Evolutionary conservation across 179 eudicot genomes (phyloP).

Genomic region (Beta lomatogona): DNA sequence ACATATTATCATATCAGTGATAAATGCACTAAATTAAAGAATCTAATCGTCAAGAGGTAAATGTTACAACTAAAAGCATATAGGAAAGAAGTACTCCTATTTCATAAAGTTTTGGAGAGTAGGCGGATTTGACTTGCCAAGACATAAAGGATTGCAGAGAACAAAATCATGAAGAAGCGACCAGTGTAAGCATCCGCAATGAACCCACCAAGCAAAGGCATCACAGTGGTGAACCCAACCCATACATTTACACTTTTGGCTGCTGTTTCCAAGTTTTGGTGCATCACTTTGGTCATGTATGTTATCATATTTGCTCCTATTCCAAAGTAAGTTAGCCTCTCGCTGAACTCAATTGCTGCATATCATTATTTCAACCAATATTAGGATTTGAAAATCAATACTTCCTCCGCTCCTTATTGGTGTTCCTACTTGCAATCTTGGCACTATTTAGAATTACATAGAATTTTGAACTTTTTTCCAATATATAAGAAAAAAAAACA

Average conservation of each 20-base stretch:
- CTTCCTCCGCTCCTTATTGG: too few species aligned
- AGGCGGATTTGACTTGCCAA: constrained; percentile 4
- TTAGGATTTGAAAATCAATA: constrained; percentile 26
- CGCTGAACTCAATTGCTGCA: constrained; percentile 88
- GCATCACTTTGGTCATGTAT: constrained; percentile 75
- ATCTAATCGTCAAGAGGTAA: too few species aligned
- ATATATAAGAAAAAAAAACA: too few species aligned
- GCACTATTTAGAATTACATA: too few species aligned
- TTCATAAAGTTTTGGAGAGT: too few species aligned
- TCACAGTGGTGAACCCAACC: constrained; percentile 75
- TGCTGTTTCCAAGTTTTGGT: constrained; percentile 75
- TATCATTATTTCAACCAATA: constrained; percentile 50
- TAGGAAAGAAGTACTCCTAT: too few species aligned
- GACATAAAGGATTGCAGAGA: constrained; percentile 52
- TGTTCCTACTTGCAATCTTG: too few species aligned
- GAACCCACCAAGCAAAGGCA: constrained; percentile 82
- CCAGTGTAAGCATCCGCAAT: constrained; percentile 81
- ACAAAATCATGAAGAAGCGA: constrained; percentile 60
- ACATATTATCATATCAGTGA: too few species aligned
- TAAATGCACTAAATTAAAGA: too few species aligned
- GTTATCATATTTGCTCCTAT: constrained; percentile 73
- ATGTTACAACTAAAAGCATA: too few species aligned
- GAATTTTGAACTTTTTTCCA: too few species aligned
- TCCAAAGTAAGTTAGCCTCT: constrained; percentile 85
- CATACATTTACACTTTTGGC: constrained; percentile 70